phyloP scores from a whole-genome alignment of 139 green algal species.

The Coccomyxa sp. region DNA sequence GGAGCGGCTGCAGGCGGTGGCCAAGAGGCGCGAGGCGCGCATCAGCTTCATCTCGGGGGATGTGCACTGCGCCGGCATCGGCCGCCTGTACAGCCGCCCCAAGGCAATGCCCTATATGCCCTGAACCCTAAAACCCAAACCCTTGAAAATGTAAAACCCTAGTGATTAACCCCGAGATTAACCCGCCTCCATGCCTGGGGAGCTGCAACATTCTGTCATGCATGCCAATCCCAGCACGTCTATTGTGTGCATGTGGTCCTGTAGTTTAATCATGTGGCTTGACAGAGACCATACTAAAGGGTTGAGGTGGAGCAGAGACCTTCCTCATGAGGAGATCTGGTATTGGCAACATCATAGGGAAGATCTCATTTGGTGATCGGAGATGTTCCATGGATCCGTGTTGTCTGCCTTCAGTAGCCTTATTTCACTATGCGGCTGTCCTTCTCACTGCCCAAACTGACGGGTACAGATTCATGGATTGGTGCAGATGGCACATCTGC shows the following conservation, averaged over 20 bases:
- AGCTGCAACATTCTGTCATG: too few species aligned
- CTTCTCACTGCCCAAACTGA: too few species aligned
- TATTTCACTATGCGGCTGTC: neutral
- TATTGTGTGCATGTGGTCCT: too few species aligned
- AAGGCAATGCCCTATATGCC: constrained; percentile 9
- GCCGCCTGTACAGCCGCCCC: constrained; percentile 37
- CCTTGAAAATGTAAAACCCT: neutral
- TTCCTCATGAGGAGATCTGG: too few species aligned
- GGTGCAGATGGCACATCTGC: constrained; percentile 5
- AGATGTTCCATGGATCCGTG: neutral
- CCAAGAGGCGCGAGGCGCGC: constrained; percentile 8
- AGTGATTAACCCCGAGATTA: neutral
- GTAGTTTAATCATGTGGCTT: too few species aligned
- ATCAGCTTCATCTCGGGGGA: constrained; percentile 44
- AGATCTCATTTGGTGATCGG: neutral
- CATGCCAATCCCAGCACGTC: too few species aligned
- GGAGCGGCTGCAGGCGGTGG: constrained; percentile 23
- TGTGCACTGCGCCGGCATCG: constrained; percentile 37
- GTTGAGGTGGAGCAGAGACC: too few species aligned
- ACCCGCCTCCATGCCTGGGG: too few species aligned
- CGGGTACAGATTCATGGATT: neutral
- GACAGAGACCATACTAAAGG: too few species aligned
- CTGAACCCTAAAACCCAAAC: too few species aligned
- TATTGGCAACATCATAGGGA: too few species aligned
- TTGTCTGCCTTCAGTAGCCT: neutral